Base-by-base conservation (phyloP, 352 stramenopile genomes). In the Thraustochytrium sp. region DNA sequence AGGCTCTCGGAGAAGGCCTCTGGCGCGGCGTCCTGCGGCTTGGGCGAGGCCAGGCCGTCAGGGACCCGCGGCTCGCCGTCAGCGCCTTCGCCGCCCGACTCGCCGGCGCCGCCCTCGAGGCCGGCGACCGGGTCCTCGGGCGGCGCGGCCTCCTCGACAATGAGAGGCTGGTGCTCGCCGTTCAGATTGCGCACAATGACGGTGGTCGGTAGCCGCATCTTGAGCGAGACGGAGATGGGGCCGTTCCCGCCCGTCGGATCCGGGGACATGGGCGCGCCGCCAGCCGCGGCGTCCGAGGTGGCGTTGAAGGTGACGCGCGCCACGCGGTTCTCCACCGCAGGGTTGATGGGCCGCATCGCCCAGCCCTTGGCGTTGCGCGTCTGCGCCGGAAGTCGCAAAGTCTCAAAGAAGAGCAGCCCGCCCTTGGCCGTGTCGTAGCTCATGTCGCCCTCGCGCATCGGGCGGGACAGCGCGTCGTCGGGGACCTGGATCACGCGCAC, bases 341-440 rank as follows among this genome's bases (percentile, higher is more conserved):
- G 42, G 44, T 80, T 80, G 34, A 64, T 65, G 37, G 68, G 68
- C 8, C 68, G 68, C 68, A 80, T 80, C 36, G 68, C 42, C 68
- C 68, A 80, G 31, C 68, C 68, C 51, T 80, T 80, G 23, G 40
- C 34, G 2, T n/a, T 31, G 26, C 76, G 76, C 13, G 46, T 42
- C 34, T 18, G 23, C 8, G 65, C 44, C 2, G 68, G 68, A 18
- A 80, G 51, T 3, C 46, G 37, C 9, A 80, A 42, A 18, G 68
- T 64, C 68, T 80, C 68, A 23, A 80, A 49, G 38, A 80, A 80
- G 26, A 80, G 13, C 5, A 80, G 23, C 11, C 68, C 68, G 31
- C 68, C 68, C 11, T 63, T 61, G 13, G 68, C 68, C n/a, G 53
- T 64, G 0, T 80, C 68, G 44, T 72, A 80, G 9, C 64, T 5